Evolutionary conservation across 352 stramenopile genomes (phyloP).

Genomic region (Globisporangium uncinulatum): DNA sequence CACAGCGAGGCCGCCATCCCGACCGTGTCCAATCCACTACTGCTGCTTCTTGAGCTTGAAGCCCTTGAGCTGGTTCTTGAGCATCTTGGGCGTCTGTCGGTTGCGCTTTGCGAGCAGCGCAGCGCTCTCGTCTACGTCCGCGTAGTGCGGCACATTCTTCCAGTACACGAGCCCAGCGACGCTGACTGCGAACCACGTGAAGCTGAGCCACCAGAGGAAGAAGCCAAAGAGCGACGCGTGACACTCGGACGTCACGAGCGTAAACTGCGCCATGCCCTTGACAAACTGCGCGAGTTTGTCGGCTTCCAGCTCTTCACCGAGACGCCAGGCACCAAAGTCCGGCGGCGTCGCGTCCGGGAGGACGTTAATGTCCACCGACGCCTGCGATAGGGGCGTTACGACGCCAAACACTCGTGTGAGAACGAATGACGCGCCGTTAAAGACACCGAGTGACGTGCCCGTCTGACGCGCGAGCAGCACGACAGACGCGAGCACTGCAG

Average conservation of each 20-base stretch:
- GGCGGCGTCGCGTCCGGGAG: conserved; percentile 29
- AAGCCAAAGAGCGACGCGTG: conserved; percentile 62
- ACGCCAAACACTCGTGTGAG: conserved; percentile 18
- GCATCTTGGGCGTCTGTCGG: conserved; percentile 54
- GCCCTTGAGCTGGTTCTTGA: conserved; percentile 71
- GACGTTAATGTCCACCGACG: conserved; percentile 10
- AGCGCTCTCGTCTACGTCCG: conserved; percentile 7
- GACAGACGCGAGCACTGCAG: conserved; percentile 30
- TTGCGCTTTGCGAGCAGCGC: conserved; percentile 20
- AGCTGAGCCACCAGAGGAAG: conserved; percentile 45
- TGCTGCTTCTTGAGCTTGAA: conserved; percentile 64
- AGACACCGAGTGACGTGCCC: conserved; percentile 37
- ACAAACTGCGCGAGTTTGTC: conserved; percentile 45
- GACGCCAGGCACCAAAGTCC: conserved; percentile 48
- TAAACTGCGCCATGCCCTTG: conserved; percentile 60
- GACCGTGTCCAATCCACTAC: not conserved
- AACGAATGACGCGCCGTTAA: conserved; percentile 20
- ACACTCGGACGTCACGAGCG: conserved; percentile 48
- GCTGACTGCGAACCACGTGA: conserved; percentile 53
- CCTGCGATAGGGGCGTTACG: conserved; percentile 11
- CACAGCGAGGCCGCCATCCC: too few relatives aligned
- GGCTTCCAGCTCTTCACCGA: conserved; percentile 45
- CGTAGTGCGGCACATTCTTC: conserved; percentile 51
- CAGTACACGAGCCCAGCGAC: conserved; percentile 51
- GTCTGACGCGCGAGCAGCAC: conserved; percentile 57